Percentiles rank a stretch among this genome's conserved stretches.
phyloP scores from a whole-genome alignment of 192 early-diverging fungal genomes.

The Coemansia aciculifera region DNA sequence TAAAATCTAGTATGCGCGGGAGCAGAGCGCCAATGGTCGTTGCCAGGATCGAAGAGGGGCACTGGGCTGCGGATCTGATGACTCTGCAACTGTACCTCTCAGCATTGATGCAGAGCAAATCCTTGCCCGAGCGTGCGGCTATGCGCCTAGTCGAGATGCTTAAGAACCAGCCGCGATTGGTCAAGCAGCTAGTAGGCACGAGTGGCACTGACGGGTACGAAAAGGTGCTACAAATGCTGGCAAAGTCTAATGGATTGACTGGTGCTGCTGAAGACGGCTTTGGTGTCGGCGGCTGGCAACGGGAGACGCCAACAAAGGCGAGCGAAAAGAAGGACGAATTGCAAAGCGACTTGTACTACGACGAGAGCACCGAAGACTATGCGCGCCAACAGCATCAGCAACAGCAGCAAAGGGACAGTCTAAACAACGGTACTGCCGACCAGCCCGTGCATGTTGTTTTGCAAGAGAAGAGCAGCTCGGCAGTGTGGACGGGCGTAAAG shows the following conservation, averaged over 20 bases:
- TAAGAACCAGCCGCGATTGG: constrained; percentile 38
- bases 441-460: constrained; percentile 44
- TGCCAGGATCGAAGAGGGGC: constrained; percentile 48
- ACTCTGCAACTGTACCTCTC: constrained; percentile 50
- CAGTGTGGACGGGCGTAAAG: constrained; percentile 33
- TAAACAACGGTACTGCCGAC: constrained; percentile 22
- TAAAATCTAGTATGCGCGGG: constrained; percentile 34
- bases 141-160: constrained; percentile 47
- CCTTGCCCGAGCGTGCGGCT: constrained; percentile 46
- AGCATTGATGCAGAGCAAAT: constrained; percentile 46
- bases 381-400: constrained; percentile 6
- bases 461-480: constrained; percentile 32
- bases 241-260: constrained; percentile 17
- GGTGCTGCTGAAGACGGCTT: not conserved
- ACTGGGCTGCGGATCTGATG: constrained; percentile 32
- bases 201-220: constrained; percentile 29
- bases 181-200: constrained; percentile 35
- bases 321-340: constrained; percentile 8
- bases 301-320: not conserved
- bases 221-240: constrained; percentile 48
- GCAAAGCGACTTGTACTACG: constrained; percentile 19
- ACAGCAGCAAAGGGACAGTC: not conserved
- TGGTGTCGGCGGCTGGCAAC: constrained; percentile 3
- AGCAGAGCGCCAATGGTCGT: constrained; percentile 41
- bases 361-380: constrained; percentile 18